Conservation (phyloP, 768 basidiomycete genomes). For the Polyporus arcularius region DNA sequence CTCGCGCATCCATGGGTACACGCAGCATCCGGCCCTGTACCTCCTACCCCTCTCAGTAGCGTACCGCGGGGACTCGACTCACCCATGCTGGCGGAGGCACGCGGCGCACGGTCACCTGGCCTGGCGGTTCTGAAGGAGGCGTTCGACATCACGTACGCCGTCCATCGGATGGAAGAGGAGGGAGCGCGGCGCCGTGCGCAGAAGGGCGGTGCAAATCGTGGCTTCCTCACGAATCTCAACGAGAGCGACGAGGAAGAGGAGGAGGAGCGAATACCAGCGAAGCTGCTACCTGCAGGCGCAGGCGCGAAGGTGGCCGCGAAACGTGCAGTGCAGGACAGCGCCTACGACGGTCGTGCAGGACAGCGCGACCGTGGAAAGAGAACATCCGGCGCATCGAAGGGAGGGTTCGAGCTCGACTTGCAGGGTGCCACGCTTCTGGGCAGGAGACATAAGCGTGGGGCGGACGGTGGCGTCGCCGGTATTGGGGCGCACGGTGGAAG, state of each 20-base stretch:
- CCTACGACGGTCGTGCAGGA: conserved; percentile 71
- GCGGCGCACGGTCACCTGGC: conserved; percentile 83
- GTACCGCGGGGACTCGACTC: conserved; percentile 71
- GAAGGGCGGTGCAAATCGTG: conserved; percentile 80
- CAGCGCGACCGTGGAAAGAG: conserved; percentile 55
- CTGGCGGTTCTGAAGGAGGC: conserved; percentile 94
- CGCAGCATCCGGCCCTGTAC: conserved; percentile 60
- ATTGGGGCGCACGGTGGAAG: conserved; percentile 11
- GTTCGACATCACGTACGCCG: conserved; percentile 98
- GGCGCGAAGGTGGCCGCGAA: conserved; percentile 31
- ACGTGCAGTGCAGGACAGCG: conserved; percentile 24
- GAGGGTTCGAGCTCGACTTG: conserved; percentile 80
- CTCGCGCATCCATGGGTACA: conserved; percentile 95
- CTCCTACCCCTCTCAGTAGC: conserved; percentile 62
- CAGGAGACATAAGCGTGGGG: conserved; percentile 52
- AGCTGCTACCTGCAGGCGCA: conserved; percentile 32
- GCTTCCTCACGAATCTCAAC: conserved; percentile 84
- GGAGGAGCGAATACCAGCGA: conserved; percentile 45
- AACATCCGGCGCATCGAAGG: conserved; percentile 26
- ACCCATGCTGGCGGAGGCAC: conserved; percentile 80
- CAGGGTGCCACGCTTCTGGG: conserved; percentile 86
- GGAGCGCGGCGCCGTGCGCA: conserved; percentile 84
- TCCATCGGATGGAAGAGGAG: conserved; percentile 99
- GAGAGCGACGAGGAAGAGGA: conserved; percentile 83
- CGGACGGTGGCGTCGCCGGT: conserved; percentile 5